These are phyloP conservation scores for Lithohypha guttulata DNA, from an alignment of 2,329 filamentous ascomycete species.

Conservation along the genomic window DNA sequence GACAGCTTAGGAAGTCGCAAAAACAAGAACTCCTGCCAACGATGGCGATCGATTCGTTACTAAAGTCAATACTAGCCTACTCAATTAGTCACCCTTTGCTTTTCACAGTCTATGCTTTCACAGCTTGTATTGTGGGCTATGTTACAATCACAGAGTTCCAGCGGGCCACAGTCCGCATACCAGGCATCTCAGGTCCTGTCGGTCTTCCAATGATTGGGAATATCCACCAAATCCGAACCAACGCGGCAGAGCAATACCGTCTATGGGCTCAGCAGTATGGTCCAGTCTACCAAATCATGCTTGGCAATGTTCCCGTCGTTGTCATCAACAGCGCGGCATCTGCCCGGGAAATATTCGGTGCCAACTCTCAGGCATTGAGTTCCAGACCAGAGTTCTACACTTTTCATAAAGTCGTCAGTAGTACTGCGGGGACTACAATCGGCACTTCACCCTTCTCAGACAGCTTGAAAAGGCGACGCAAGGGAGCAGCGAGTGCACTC, in stretches of 20 bases:
- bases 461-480: conserved; percentile 51
- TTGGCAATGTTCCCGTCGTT: conserved; percentile 47
- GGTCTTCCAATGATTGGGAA: conserved; percentile 47
- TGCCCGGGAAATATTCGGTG: conserved; percentile 41
- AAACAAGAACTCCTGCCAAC: background rate
- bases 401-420: conserved; percentile 42
- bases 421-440: conserved; percentile 55
- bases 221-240: conserved; percentile 43
- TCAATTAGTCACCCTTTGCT: conserved; percentile 3
- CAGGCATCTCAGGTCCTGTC: conserved; percentile 38
- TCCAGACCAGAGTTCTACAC: conserved; percentile 50
- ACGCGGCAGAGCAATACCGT: conserved; percentile 48
- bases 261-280: conserved; percentile 43
- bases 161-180: conserved; percentile 35
- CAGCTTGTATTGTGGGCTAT: conserved; percentile 28
- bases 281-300: conserved; percentile 46
- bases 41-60: conserved; percentile 17
- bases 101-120: conserved; percentile 10
- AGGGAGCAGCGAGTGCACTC: conserved; percentile 54
- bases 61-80: background rate
- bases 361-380: conserved; percentile 44
- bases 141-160: conserved; percentile 41
- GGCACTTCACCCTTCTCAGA: conserved; percentile 58
- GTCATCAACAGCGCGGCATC: conserved; percentile 46
- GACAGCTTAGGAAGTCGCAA: no score